Conservation (phyloP, 78 protist genomes). For the Dictyostelium firmibasis region DNA sequence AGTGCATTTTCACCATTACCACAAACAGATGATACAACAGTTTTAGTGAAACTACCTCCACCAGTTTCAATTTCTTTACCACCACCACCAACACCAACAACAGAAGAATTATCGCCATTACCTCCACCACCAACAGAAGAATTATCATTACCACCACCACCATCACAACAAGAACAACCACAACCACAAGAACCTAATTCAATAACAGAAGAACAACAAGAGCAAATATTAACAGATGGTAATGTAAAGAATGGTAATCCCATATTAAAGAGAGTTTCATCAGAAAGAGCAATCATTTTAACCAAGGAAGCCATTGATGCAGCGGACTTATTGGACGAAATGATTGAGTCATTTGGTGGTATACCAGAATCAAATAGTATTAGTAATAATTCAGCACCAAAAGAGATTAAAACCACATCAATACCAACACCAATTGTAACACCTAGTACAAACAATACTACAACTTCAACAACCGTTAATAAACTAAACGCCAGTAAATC, state of each 20-base stretch:
- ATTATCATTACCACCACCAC: not conserved
- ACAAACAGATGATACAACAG: not conserved
- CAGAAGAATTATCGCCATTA: not conserved
- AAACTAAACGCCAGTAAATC: not conserved
- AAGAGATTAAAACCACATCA: not conserved
- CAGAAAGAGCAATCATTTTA: conserved; percentile 11
- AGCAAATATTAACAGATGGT: not conserved
- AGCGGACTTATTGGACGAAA: conserved; percentile 67
- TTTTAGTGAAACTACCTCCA: not conserved
- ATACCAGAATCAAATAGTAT: not conserved
- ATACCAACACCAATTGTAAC: not conserved
- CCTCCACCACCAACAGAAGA: not conserved
- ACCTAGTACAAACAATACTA: not conserved
- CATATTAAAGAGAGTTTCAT: not conserved
- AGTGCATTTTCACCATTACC: not conserved
- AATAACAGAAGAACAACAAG: conserved; percentile 7
- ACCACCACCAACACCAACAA: not conserved
- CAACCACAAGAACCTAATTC: not conserved
- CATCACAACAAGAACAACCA: not conserved
- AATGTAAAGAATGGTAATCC: not conserved
- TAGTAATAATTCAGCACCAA: not conserved
- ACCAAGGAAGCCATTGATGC: conserved; percentile 66
- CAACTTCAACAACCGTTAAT: not conserved
- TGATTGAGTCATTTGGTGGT: conserved; percentile 73
- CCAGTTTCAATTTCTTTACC: not conserved